Conservation (phyloP, 495 filamentous ascomycete species). For the Penicillium coffeae region DNA sequence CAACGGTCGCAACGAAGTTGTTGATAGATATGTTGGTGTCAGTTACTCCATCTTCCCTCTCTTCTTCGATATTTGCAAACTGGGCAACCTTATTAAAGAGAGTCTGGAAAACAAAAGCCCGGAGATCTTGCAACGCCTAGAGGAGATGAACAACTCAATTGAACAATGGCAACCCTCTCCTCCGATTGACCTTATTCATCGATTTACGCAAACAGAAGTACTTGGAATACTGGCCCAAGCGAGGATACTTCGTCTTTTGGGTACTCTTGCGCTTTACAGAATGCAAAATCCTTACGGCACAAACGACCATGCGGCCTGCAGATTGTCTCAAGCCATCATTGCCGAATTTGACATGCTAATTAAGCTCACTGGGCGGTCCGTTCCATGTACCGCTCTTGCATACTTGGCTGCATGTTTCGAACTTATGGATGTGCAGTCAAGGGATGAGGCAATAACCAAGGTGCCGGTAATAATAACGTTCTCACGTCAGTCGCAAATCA, state of each 20-base stretch:
- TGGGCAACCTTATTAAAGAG: not conserved
- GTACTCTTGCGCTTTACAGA: conserved; percentile 15
- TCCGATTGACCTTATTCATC: conserved; percentile 6
- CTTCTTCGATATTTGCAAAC: conserved; percentile 15
- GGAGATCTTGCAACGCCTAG: not conserved
- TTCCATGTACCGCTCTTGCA: conserved; percentile 15
- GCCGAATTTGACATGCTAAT: conserved; percentile 13
- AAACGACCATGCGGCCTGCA: conserved; percentile 3
- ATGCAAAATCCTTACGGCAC: conserved; percentile 10
- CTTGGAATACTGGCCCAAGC: conserved; percentile 12
- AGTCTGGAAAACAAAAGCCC: not conserved
- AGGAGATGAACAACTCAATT: not conserved
- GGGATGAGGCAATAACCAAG: not conserved
- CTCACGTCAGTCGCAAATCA: conserved; percentile 11
- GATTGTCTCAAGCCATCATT: conserved; percentile 7
- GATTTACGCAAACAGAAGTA: conserved; percentile 10
- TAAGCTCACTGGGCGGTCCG: conserved; percentile 2
- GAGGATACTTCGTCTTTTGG: conserved; percentile 10
- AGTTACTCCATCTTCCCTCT: conserved; percentile 10
- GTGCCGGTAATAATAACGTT: conserved; percentile 8
- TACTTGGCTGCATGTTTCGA: conserved; percentile 20
- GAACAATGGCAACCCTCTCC: conserved; percentile 9
- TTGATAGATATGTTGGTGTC: conserved; percentile 20
- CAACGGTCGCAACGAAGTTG: not conserved
- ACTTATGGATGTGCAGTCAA: not conserved